phyloP scores from a whole-genome alignment of 805 yeast genomes.

The Hagleromyces aurorensis region DNA sequence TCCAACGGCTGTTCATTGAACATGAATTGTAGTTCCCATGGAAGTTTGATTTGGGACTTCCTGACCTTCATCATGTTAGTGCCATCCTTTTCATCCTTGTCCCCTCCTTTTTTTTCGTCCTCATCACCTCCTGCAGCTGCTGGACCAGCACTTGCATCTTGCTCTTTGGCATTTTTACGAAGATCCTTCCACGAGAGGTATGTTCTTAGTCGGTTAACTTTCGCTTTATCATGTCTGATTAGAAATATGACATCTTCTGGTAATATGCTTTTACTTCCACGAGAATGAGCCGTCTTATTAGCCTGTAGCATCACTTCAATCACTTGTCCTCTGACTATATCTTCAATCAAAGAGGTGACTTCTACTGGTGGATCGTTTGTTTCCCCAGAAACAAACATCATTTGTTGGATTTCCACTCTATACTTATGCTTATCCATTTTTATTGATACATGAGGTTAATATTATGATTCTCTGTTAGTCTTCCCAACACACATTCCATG shows the following conservation, averaged over 20 bases:
- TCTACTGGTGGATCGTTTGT: slow-evolving; percentile 89
- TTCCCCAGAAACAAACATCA: slow-evolving; percentile 98
- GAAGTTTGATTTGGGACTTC: slow-evolving; percentile 73
- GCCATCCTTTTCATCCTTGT: slow-evolving; percentile 36
- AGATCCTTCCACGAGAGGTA: slow-evolving; percentile 96
- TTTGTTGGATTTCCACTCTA: slow-evolving; percentile 89
- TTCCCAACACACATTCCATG: too few species aligned
- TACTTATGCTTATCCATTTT: slow-evolving; percentile 59
- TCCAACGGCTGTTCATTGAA: slow-evolving; percentile 83
- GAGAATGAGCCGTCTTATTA: slow-evolving; percentile 61
- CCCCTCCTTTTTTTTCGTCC: slow-evolving; percentile 22
- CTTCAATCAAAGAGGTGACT: slow-evolving; percentile 89
- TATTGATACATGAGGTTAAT: too few species aligned
- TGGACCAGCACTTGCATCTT: slow-evolving; percentile 53
- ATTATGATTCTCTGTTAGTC: too few species aligned
- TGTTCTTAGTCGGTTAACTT: slow-evolving; percentile 83
- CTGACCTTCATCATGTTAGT: slow-evolving; percentile 47
- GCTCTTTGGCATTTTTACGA: slow-evolving; percentile 69
- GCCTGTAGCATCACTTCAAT: slow-evolving; percentile 76
- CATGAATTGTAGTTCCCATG: slow-evolving; percentile 95
- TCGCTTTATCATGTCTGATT: slow-evolving; percentile 88
- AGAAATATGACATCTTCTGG: slow-evolving; percentile 92
- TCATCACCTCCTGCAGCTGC: slow-evolving; percentile 45
- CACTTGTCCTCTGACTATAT: slow-evolving; percentile 91
- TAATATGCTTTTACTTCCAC: slow-evolving; percentile 79